A percentile compares a stretch with the other conserved stretches of the same genome.
phyloP scores from a whole-genome alignment of 2,329 filamentous ascomycete genomes.

The Penicillium digitatum region DNA sequence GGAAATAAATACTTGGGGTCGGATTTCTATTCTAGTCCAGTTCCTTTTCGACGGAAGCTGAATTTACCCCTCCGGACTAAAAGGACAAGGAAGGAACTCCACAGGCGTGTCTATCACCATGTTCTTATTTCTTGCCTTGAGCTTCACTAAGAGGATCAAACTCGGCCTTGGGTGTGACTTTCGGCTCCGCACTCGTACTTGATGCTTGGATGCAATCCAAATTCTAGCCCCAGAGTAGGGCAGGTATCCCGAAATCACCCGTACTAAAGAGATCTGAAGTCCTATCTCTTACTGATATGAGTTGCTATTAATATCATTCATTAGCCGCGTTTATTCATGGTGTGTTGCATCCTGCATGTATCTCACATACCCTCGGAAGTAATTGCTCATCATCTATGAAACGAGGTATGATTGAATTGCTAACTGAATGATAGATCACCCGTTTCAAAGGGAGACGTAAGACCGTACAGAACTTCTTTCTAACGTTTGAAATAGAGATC shows the following conservation, averaged over 20 bases:
- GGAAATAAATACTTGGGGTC: not conserved
- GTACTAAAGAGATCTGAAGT: not conserved
- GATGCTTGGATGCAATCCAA: not conserved
- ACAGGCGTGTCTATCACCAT: not conserved
- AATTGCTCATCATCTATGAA: not conserved
- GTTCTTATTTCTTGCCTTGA: not conserved
- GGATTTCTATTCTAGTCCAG: not conserved
- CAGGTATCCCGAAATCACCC: not conserved
- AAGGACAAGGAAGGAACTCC: not conserved
- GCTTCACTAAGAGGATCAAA: not conserved
- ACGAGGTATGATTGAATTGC: no score
- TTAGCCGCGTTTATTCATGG: not conserved
- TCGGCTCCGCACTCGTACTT: not conserved
- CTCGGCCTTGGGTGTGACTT: not conserved
- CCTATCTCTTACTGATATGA: not conserved
- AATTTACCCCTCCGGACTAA: not conserved
- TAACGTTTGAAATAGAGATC: no score
- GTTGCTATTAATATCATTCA: constrained; percentile 2
- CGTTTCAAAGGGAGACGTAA: not conserved
- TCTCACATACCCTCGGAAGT: not conserved
- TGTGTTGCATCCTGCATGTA: not conserved
- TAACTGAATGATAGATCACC: no score
- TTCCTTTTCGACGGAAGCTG: not conserved
- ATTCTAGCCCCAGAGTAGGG: not conserved
- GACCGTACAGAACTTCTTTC: no score